A percentile compares a stretch with the other conserved stretches of the same genome.
These are phyloP conservation scores for Apiotrichum brassicae DNA, from an alignment of 1,284 basidiomycete genomes.

Conservation along the genomic window DNA sequence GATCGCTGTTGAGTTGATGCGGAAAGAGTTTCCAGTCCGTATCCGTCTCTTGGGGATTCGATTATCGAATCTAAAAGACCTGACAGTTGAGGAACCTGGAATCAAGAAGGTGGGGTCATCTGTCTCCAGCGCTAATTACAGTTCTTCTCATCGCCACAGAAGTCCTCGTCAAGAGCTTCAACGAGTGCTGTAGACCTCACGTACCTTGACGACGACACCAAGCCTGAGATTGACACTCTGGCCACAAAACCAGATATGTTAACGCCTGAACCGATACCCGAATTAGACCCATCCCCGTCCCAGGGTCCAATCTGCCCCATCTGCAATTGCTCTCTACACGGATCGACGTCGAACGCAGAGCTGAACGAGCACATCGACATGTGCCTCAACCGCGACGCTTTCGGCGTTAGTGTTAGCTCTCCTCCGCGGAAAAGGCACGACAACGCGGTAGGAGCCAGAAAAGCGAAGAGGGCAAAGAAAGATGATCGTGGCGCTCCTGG, in stretches of 20 bases:
- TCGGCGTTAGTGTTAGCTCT: constrained; percentile 17
- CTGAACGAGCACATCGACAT: constrained; percentile 45
- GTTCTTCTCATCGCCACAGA: constrained; percentile 24
- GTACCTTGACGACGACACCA: constrained; percentile 12
- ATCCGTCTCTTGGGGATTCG: constrained; percentile 74
- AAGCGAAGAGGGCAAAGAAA: constrained; percentile 3
- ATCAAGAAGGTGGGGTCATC: constrained; percentile 31
- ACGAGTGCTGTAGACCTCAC: constrained; percentile 8
- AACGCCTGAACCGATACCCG: constrained; percentile 7
- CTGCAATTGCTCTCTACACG: constrained; percentile 27
- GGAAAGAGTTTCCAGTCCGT: constrained; percentile 67
- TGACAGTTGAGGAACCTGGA: constrained; percentile 45
- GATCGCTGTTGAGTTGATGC: constrained; percentile 74
- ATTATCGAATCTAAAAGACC: constrained; percentile 75
- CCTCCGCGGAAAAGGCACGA: constrained; percentile 15
- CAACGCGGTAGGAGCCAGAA: neutral
- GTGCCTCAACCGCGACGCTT: constrained; percentile 40
- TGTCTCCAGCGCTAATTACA: neutral
- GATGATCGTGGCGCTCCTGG: neutral
- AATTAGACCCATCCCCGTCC: constrained; percentile 9
- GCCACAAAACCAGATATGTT: no score
- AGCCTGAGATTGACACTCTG: no score
- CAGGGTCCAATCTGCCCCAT: constrained; percentile 38
- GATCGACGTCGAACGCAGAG: constrained; percentile 33
- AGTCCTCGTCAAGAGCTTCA: neutral